phyloP scores from a whole-genome alignment of 148 eudicot genomes.

The Linanthus parryae region DNA sequence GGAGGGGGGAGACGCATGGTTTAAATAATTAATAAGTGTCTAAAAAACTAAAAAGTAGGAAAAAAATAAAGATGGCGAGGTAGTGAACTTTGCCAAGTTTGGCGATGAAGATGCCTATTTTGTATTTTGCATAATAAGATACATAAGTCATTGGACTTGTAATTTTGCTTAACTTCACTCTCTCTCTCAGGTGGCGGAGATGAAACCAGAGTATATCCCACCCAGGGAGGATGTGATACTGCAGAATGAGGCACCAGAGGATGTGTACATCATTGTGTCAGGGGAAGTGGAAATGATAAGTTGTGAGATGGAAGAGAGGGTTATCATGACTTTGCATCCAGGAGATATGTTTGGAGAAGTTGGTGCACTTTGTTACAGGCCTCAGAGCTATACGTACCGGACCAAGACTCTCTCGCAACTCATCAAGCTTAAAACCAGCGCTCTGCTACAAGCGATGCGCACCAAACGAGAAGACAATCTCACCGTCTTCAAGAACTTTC shows the following conservation, averaged over 20 bases:
- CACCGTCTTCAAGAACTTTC: conserved; percentile 59
- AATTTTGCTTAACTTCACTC: too few relatives aligned
- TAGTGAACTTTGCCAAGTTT: too few relatives aligned
- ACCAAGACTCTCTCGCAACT: conserved; percentile 81
- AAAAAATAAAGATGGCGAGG: too few relatives aligned
- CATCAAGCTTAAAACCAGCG: conserved; percentile 46
- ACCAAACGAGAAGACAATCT: conserved; percentile 47
- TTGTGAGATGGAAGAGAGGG: conserved; percentile 31
- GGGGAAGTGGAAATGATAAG: conserved; percentile 74
- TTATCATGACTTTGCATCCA: conserved; percentile 32
- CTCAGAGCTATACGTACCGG: conserved; percentile 59
- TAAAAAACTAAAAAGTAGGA: too few relatives aligned
- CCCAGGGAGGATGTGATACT: conserved; percentile 84
- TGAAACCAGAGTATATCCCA: conserved; percentile 82
- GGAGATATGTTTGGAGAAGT: conserved; percentile 88
- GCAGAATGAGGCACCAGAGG: conserved; percentile 69
- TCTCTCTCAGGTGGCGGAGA: conserved; percentile 72
- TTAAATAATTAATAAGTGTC: too few relatives aligned
- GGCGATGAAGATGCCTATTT: too few relatives aligned
- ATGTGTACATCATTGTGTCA: conserved; percentile 68
- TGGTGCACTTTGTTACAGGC: conserved; percentile 63
- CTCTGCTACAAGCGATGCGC: conserved; percentile 52
- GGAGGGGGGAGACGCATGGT: too few relatives aligned
- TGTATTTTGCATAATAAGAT: too few relatives aligned
- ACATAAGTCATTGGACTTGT: too few relatives aligned